Evolutionary conservation across 108 stramenopile species (phyloP), one percentile per base, ranked within the genome.

Genomic region (Licmophora abbreviata): DNA sequence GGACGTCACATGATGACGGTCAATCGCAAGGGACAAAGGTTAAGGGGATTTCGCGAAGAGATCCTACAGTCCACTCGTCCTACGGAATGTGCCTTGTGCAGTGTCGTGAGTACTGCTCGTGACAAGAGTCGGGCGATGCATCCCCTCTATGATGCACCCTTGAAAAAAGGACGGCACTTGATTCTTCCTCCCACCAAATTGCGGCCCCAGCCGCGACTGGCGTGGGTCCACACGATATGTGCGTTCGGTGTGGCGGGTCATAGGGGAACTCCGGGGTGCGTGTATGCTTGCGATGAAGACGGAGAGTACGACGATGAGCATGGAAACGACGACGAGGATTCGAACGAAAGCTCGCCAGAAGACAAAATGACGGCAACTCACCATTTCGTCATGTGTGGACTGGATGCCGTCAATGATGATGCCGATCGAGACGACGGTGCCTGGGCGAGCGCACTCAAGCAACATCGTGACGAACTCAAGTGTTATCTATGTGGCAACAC

Each of bases 61-160:
- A 59, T 76, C 32, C 44, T 12, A 26, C 63, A 73, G n/a, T 25
- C 37, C 2, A 34, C 29, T 25, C 68, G 79, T 3, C 74, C 79
- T 8, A 70, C 66, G 5, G 68, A 76, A 21, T 80, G 79, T 58
- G 46, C 56, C 17, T 44, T 80, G 38, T 80, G 79, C 44, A 49
- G 37, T 35, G 42, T 46, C 44, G n/a, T n/a, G n/a, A n/a, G n/a
- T n/a, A n/a, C n/a, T n/a, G 58, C 58, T 42, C 28, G 49, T 8
- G 74, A 65, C 9, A 56, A 48, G 12, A 46, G 14, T 12, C 79
- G 73, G 26, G 74, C 79, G 10, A 80, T 80, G 79, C 79, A 76
- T 55, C 73, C 73, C 10, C 18, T 80, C 0, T 63, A 53, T 24
- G 79, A 80, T 43, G 50, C 59, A 4, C 46, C 65, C 33, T 74